Percentiles rank a stretch among this genome's conserved stretches.
phyloP scores from a whole-genome alignment of 805 yeast genomes.

The Kazachstania martiniae region DNA sequence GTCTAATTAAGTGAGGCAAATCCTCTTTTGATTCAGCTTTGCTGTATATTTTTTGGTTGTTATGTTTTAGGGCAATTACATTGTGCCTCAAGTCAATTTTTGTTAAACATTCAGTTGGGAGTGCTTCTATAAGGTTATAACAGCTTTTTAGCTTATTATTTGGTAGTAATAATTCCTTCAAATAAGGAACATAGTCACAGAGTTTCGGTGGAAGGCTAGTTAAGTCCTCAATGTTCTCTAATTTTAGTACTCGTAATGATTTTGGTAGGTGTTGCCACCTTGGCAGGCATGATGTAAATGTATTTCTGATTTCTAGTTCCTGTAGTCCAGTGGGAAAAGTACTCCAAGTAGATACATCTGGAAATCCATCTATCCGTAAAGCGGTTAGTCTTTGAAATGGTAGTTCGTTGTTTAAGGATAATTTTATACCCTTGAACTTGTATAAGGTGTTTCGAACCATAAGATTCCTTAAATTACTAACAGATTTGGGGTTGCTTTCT shows the following conservation, averaged over 20 bases:
- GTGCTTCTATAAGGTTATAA: constrained; percentile 7
- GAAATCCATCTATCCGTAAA: constrained; percentile 4
- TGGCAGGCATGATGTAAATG: constrained; percentile 7
- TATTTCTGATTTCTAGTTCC: constrained; percentile 3
- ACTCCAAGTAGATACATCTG: constrained; percentile 2
- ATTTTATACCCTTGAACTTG: not conserved
- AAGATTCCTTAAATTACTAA: not conserved
- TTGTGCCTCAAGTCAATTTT: constrained; percentile 3
- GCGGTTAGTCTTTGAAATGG: constrained; percentile 1
- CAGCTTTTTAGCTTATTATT: constrained; percentile 12
- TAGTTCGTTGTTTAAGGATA: not conserved
- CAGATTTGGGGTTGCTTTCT: not conserved
- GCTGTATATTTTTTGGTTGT: too few relatives aligned
- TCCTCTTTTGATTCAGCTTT: too few relatives aligned
- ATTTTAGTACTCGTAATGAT: constrained; percentile 5
- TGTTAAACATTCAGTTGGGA: constrained; percentile 5
- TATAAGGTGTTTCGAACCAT: constrained; percentile 1
- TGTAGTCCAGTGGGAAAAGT: constrained; percentile 1
- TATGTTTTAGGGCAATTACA: constrained; percentile 2
- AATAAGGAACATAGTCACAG: constrained; percentile 7
- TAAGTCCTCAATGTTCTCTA: constrained; percentile 9
- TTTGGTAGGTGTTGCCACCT: constrained; percentile 9
- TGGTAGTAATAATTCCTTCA: constrained; percentile 13
- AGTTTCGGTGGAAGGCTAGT: constrained; percentile 7
- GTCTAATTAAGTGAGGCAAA: too few relatives aligned